These are phyloP conservation scores for Penicillium sp. DNA, from an alignment of 2,329 filamentous ascomycete genomes.

Conservation along the genomic window DNA sequence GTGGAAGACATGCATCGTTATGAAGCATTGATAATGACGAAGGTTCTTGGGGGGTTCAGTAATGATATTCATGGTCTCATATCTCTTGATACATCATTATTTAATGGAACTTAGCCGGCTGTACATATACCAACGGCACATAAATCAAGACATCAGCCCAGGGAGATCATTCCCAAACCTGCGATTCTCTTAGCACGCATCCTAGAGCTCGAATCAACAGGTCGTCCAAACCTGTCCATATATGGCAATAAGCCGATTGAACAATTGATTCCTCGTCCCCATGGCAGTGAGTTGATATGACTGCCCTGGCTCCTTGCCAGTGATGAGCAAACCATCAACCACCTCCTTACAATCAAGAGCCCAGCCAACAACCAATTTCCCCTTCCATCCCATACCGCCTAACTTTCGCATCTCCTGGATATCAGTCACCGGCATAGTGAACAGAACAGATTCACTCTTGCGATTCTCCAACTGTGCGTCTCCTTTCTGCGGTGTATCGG, in stretches of 20 bases:
- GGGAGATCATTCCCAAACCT: constrained; percentile 26
- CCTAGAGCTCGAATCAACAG: constrained; percentile 51
- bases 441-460: constrained; percentile 57
- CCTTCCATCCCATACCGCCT: constrained; percentile 80
- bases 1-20: background rate
- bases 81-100: background rate
- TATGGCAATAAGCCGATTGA: constrained; percentile 75
- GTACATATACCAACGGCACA: background rate
- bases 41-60: background rate
- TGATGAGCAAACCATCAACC: constrained; percentile 70
- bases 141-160: background rate
- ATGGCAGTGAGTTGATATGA: constrained; percentile 68
- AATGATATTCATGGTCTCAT: background rate
- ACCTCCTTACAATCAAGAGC: constrained; percentile 68
- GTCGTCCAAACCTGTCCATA: constrained; percentile 81
- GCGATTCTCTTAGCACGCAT: constrained; percentile 23
- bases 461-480: constrained; percentile 49
- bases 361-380: constrained; percentile 79
- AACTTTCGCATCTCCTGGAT: constrained; percentile 73
- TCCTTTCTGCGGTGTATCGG: constrained; percentile 42
- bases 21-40: background rate
- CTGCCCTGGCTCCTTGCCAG: constrained; percentile 53
- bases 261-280: constrained; percentile 71
- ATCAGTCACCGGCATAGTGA: constrained; percentile 68
- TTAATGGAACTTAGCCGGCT: background rate